Conservation (phyloP, 805 yeast species). For the Schwanniomyces occidentalis region DNA sequence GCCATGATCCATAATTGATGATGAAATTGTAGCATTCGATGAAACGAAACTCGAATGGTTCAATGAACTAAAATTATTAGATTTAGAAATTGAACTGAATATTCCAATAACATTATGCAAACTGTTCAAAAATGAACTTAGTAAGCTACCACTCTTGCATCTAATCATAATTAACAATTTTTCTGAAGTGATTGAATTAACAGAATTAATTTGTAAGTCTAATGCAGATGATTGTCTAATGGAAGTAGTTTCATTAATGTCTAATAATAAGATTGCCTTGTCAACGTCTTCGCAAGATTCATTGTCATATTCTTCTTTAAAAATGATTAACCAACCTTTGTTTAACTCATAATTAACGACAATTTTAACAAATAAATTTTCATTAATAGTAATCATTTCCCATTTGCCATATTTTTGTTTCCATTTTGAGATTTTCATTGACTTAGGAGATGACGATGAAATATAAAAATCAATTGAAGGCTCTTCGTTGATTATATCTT, state of each 20-base stretch:
- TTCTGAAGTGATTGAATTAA: slow-evolving; percentile 32
- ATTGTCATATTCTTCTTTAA: slow-evolving; percentile 39
- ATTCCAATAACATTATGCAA: slow-evolving; percentile 30
- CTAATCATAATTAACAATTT: slow-evolving; percentile 32
- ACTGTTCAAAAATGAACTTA: slow-evolving; percentile 24
- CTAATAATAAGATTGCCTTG: slow-evolving; percentile 35
- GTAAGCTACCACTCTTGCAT: slow-evolving; percentile 28
- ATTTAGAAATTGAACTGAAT: slow-evolving; percentile 5
- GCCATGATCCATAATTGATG: slow-evolving; percentile 38
- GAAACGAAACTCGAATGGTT: slow-evolving; percentile 12
- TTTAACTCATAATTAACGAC: slow-evolving; percentile 35
- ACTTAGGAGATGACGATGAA: slow-evolving; percentile 31
- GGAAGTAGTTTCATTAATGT: slow-evolving; percentile 24
- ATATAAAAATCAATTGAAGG: slow-evolving; percentile 38
- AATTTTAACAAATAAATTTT: slow-evolving; percentile 37
- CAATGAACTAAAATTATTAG: slow-evolving; percentile 2
- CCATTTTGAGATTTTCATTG: slow-evolving; percentile 44
- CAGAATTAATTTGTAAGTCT: slow-evolving; percentile 36
- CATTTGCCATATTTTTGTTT: slow-evolving; percentile 42
- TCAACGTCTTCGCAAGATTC: slow-evolving; percentile 31
- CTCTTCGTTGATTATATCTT: slow-evolving; percentile 38
- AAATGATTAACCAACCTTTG: slow-evolving; percentile 39
- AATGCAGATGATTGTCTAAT: slow-evolving; percentile 37
- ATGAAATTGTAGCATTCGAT: slow-evolving; percentile 30
- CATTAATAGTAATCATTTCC: slow-evolving; percentile 43